Evolutionary conservation across 2,329 filamentous ascomycete species (phyloP), one percentile per base, ranked within the genome.

Genomic region (Pseudodiploospora longispora): DNA sequence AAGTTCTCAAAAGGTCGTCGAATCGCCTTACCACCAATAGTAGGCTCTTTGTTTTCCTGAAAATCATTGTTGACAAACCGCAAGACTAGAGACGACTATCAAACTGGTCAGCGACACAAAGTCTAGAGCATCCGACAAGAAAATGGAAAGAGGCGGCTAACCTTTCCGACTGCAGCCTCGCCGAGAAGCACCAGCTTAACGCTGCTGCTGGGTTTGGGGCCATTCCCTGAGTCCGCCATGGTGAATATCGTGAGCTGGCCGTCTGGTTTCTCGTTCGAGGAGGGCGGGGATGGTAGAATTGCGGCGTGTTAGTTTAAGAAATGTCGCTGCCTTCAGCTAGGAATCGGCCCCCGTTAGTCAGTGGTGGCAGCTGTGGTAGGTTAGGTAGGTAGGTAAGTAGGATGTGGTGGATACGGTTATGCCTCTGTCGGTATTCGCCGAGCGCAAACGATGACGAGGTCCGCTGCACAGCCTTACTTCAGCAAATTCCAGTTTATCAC

Each of bases 61-160:
- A 98, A 98, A 69, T 97, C 91, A 71, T 98, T 93, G 77, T 97
- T 97, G 64, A 98, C 93, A 69, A 98, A 98, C 61, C 93, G 88
- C 63, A 98, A 78, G 51, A 98, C 93, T 47, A 98, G 82, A 38
- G 93, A 98, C 40, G 93, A 97, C 93, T 95, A 59, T 48, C 33
- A 44, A 47, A 51, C 44, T 41, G 43, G 51, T 60, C 50, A 66
- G 52, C 36, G 30, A 29, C 29, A 6, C 38, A 10, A 45, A 10
- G 35, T 10, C 12, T 32, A 2, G 32, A 9, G 6, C 9, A 36
- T 10, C 36, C 19, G 19, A 19, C 10, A 41, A 39, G n/a, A n/a
- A 36, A 33, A 30, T 28, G 27, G n/a, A 10, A 32, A 10, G 38
- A 31, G 31, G 30, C 30, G 37, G 31, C 66, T 50, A 74, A 95